phyloP scores from a whole-genome alignment of 345 rosid genomes.

The Aquilaria yunnanensis region DNA sequence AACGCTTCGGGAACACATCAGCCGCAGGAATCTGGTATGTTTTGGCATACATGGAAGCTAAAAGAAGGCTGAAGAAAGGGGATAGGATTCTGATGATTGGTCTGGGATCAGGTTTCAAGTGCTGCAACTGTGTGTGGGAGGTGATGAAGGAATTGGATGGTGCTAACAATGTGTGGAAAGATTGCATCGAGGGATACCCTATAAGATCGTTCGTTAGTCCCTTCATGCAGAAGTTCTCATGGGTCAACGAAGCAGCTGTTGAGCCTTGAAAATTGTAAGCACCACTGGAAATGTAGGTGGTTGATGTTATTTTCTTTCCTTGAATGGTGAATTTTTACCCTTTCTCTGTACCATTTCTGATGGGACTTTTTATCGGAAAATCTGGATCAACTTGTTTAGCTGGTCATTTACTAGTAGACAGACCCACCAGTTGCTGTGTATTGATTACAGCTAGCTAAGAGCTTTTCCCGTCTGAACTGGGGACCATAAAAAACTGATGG shows the following conservation, averaged over 20 bases:
- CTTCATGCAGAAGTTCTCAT: slow-evolving; percentile 30
- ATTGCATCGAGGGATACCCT: slow-evolving; percentile 35
- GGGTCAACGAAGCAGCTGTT: slow-evolving; percentile 22
- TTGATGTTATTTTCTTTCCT: no score
- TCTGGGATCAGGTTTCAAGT: slow-evolving; percentile 61
- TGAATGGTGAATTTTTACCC: no score
- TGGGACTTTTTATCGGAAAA: no score
- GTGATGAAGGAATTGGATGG: slow-evolving; percentile 37
- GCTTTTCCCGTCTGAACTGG: no score
- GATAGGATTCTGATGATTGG: slow-evolving; percentile 52
- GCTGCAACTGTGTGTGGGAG: slow-evolving; percentile 61
- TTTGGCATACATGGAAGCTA: slow-evolving; percentile 60
- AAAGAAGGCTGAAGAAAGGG: slow-evolving; percentile 42
- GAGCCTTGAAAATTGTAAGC: background rate
- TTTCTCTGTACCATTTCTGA: no score
- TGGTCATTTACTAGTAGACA: no score
- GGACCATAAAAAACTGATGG: no score
- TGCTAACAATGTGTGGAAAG: slow-evolving; percentile 50
- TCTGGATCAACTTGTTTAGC: no score
- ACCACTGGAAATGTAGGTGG: no score
- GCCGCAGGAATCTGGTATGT: slow-evolving; percentile 88
- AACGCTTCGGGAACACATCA: slow-evolving; percentile 85
- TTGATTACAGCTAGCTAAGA: no score
- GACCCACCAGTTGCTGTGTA: no score
- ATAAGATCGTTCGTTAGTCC: slow-evolving; percentile 16